Evolutionary conservation across 2,329 filamentous ascomycete genomes (phyloP).

Genomic region (Xylaria sp.): DNA sequence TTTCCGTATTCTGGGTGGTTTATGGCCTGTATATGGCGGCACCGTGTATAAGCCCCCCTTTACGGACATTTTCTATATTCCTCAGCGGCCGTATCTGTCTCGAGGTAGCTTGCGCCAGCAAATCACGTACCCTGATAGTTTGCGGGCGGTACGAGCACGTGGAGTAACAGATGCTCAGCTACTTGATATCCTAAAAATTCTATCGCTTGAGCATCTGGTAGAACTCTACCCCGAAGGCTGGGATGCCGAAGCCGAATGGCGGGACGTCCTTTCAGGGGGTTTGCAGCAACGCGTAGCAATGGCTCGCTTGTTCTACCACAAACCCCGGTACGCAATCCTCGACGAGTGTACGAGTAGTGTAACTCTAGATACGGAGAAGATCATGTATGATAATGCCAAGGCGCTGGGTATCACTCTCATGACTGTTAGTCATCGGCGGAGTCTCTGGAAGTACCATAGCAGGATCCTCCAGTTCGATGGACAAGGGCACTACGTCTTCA

Average conservation of each 20-base stretch:
- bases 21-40: conserved; percentile 98
- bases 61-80: conserved; percentile 97
- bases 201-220: conserved; percentile 86
- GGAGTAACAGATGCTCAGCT: conserved; percentile 86
- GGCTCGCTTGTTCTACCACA: conserved; percentile 94
- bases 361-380: conserved; percentile 92
- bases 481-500: conserved; percentile 91
- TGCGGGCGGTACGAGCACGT: conserved; percentile 87
- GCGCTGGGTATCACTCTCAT: conserved; percentile 91
- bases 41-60: conserved; percentile 91
- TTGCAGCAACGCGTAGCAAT: conserved; percentile 97
- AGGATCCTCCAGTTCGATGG: conserved; percentile 97
- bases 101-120: conserved; percentile 94
- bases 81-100: conserved; percentile 92
- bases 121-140: conserved; percentile 92
- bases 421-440: conserved; percentile 92
- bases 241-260: conserved; percentile 97
- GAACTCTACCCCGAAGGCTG: conserved; percentile 81
- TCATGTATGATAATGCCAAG: conserved; percentile 98
- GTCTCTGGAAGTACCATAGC: conserved; percentile 95
- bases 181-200: conserved; percentile 76
- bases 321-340: conserved; percentile 91
- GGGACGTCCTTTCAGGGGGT: conserved; percentile 90
- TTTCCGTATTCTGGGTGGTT: conserved; percentile 93
- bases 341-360: conserved; percentile 97